Evolutionary conservation across 495 filamentous ascomycete species (phyloP), one percentile per base, ranked within the genome.

Genomic region (Penicillium simplicissimum): DNA sequence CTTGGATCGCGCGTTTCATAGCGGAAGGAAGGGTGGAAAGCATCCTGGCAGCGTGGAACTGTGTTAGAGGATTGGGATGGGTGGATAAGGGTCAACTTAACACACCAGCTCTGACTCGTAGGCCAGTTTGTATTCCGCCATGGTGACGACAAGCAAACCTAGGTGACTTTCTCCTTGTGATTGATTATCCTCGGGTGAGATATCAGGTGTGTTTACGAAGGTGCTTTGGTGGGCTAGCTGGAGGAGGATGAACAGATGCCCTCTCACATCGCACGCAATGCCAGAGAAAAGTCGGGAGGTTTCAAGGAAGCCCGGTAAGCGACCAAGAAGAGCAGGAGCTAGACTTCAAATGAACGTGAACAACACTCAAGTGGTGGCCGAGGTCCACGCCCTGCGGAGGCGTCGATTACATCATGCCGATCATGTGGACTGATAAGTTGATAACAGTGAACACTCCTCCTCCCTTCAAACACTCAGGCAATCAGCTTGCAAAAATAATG

Each of bases 21-120:
- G 61, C 75, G 73, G 57, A 80, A 77, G 56, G 82, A 84, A 38
- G 80, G 74, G 55, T 82, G 78, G 63, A 80, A 83, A 45, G 78
- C 74, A 57, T 83, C 80, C 81, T 84, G 49, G 42, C 28, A 55
- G 38, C 25, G 31, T 21, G n/a, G 59, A 36, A 52, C n/a, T 13
- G 15, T 54, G 45, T 63, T 49, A 42, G 57, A 25, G 19, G n/a
- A 25, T 21, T 38, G 10, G 31, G 13, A 25, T 17, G 31, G 13
- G 17, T 17, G 35, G 53, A 48, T 1, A 19, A 33, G 17, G 17
- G 8, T n/a, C 8, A 15, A 19, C n/a, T 53, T 28, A 28, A 65
- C 64, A 34, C 63, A 76, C 73, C 63, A 76, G 58, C 48, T 76
- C 65, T 3, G 71, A 68, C 61, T 74, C 72, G 35, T 76, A 76